Percentiles rank a stretch among this genome's conserved stretches.
Evolutionary conservation across 75 land plant genomes (phyloP).

Genomic region (Isoetes taiwanensis): DNA sequence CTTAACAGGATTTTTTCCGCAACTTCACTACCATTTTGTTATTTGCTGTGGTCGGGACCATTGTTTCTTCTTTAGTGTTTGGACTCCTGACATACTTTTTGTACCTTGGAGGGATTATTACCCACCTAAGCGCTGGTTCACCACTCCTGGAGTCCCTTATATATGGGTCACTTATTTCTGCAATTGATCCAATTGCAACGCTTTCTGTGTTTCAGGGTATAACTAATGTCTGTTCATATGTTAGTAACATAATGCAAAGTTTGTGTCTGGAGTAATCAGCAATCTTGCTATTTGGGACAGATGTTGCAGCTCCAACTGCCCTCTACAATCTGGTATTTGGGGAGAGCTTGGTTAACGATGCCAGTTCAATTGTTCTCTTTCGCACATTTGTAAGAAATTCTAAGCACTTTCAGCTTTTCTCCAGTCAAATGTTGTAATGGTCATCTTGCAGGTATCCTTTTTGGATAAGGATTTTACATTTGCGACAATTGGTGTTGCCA

Average conservation of each 20-base stretch:
- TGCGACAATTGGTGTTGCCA: background rate
- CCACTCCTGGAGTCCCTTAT: conserved; percentile 12
- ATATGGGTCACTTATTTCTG: background rate
- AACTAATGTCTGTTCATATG: no score
- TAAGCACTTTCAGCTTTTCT: background rate
- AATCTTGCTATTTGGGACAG: background rate
- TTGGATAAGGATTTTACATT: background rate
- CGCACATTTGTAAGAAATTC: background rate
- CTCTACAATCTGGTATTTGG: background rate
- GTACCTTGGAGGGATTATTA: conserved; percentile 4
- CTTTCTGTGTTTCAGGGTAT: background rate
- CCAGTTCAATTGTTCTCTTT: background rate
- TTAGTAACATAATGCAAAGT: no score
- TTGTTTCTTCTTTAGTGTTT: conserved; percentile 7
- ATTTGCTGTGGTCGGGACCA: conserved; percentile 9
- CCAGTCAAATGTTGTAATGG: background rate
- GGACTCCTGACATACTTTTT: conserved; percentile 9
- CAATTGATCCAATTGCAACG: conserved; percentile 4
- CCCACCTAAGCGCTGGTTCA: conserved; percentile 5
- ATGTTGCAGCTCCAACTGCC: background rate
- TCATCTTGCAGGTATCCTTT: background rate
- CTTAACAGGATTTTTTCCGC: conserved; percentile 11
- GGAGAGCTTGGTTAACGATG: background rate
- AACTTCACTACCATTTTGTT: conserved; percentile 10
- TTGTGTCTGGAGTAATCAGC: background rate